phyloP scores from a whole-genome alignment of 352 stramenopile genomes.

The Thalassiosira hispida region DNA sequence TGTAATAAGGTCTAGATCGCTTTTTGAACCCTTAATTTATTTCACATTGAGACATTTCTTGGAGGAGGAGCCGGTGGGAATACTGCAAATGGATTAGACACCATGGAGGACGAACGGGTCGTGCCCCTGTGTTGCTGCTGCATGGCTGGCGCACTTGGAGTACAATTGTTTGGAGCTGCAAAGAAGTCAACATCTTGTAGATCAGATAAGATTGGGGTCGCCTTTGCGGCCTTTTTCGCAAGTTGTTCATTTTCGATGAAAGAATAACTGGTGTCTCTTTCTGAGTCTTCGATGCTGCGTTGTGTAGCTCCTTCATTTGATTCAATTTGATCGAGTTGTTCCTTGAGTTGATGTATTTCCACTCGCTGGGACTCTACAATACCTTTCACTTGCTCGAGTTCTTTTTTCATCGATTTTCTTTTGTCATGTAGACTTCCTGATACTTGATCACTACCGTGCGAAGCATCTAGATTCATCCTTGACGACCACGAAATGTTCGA shows the following conservation, averaged over 20 bases:
- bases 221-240: slow-evolving; percentile 3
- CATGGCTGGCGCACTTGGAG: not conserved
- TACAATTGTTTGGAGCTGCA: not conserved
- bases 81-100: slow-evolving; percentile 1
- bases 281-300: slow-evolving; percentile 10
- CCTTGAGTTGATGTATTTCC: slow-evolving; percentile 21
- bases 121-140: no score
- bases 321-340: slow-evolving; percentile 11
- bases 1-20: no score
- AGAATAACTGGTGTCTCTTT: slow-evolving; percentile 25
- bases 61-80: not conserved
- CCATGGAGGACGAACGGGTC: no score
- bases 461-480: slow-evolving; percentile 3
- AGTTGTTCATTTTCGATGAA: slow-evolving; percentile 16
- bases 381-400: slow-evolving; percentile 8
- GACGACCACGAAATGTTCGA: slow-evolving; percentile 26
- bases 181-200: not conserved
- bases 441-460: not conserved
- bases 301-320: not conserved
- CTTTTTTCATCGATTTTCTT: slow-evolving; percentile 8
- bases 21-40: no score
- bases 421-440: not conserved
- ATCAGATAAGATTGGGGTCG: no score
- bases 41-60: not conserved
- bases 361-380: slow-evolving; percentile 16